Conservation (phyloP, 768 basidiomycete species). For the Tricholoma furcatifolium region DNA sequence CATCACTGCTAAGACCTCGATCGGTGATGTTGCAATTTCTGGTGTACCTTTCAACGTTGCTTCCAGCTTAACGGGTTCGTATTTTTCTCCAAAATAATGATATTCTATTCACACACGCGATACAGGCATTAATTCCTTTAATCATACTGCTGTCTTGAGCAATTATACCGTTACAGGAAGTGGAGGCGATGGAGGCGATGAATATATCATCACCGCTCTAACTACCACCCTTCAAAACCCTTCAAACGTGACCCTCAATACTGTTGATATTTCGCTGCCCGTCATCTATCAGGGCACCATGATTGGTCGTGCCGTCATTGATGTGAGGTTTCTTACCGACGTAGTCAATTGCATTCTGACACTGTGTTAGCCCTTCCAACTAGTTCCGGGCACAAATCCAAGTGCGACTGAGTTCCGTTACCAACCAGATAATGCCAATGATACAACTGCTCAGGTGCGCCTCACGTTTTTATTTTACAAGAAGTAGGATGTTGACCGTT, state of each 20-base stretch:
- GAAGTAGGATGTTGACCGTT: neutral
- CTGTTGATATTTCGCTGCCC: constrained; percentile 55
- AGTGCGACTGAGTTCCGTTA: constrained; percentile 66
- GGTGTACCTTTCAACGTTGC: constrained; percentile 62
- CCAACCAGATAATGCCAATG: constrained; percentile 59
- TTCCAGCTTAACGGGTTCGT: constrained; percentile 51
- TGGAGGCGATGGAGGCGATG: constrained; percentile 57
- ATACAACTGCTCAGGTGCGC: constrained; percentile 57
- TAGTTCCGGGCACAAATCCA: constrained; percentile 56
- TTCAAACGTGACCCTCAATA: constrained; percentile 63
- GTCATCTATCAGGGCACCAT: constrained; percentile 53
- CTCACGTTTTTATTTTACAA: too few relatives aligned
- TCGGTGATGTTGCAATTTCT: constrained; percentile 65
- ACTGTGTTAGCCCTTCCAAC: constrained; percentile 44
- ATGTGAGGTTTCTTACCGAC: constrained; percentile 34
- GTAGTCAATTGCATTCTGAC: neutral
- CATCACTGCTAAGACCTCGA: constrained; percentile 57
- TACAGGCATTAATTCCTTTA: constrained; percentile 60
- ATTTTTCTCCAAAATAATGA: neutral
- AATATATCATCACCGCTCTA: constrained; percentile 60
- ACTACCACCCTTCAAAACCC: constrained; percentile 62
- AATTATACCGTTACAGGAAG: constrained; percentile 64
- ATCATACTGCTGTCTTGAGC: constrained; percentile 45
- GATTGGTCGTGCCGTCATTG: constrained; percentile 59
- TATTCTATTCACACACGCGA: neutral